Percentiles rank a stretch among this genome's conserved stretches.
Conservation (phyloP, 495 filamentous ascomycete genomes). For the Annulohypoxylon nitens region DNA sequence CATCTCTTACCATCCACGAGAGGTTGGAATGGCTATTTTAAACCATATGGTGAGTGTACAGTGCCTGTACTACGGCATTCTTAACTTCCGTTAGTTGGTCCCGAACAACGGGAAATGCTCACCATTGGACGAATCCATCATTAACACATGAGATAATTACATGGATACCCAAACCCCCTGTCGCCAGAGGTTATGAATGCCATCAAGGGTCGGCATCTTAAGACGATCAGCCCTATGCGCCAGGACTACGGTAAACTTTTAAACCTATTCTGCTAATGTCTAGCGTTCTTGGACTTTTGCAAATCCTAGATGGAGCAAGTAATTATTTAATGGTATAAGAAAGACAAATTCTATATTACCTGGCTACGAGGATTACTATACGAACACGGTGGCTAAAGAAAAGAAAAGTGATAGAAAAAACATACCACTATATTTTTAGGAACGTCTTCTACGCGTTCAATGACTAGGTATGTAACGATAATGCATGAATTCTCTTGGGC, state of each 20-base stretch:
- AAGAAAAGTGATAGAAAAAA: not conserved
- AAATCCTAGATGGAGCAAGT: conserved; percentile 7
- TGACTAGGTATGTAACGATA: conserved; percentile 17
- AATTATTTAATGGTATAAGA: conserved; percentile 10
- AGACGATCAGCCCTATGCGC: conserved; percentile 46
- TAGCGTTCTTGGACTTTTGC: conserved; percentile 21
- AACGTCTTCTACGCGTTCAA: conserved; percentile 8
- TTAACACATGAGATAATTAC: conserved; percentile 45
- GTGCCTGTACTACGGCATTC: conserved; percentile 20
- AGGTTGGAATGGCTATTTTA: conserved; percentile 22
- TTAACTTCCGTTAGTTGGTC: conserved; percentile 25
- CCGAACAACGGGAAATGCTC: conserved; percentile 40
- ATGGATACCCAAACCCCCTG: conserved; percentile 37
- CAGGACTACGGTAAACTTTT: conserved; percentile 29
- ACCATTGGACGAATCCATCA: conserved; percentile 31
- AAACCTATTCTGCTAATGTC: conserved; percentile 19
- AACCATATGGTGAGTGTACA: conserved; percentile 10
- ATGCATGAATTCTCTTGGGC: conserved; percentile 29
- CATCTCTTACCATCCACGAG: conserved; percentile 14
- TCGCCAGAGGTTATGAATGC: conserved; percentile 25
- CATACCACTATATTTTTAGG: conserved; percentile 41
- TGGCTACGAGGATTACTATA: conserved; percentile 6
- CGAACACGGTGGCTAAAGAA: not conserved
- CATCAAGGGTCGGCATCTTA: conserved; percentile 34
- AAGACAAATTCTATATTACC: conserved; percentile 4